These are phyloP conservation scores for Pisolithus marmoratus DNA, from an alignment of 768 basidiomycete species.

Conservation along the genomic window DNA sequence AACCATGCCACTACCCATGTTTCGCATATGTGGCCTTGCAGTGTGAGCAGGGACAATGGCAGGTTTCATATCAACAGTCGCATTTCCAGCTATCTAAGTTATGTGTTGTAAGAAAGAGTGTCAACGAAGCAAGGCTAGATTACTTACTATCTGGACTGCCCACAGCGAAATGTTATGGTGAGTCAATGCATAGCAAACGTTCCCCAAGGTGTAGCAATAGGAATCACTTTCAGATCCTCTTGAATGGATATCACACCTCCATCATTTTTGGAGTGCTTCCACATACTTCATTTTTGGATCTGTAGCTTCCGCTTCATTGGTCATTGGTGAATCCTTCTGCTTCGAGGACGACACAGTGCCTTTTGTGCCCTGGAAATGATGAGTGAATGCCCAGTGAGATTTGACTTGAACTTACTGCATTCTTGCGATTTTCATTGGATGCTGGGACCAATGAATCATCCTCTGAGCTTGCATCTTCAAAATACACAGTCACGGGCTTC, in stretches of 20 bases:
- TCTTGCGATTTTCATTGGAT: neutral
- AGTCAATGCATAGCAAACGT: neutral
- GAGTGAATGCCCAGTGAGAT: neutral
- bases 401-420: neutral
- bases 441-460: neutral
- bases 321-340: neutral
- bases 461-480: neutral
- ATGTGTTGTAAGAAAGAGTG: neutral
- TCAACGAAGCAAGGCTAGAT: neutral
- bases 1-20: no score
- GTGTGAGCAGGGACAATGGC: neutral
- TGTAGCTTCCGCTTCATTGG: neutral
- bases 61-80: neutral
- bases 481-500: neutral
- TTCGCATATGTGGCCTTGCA: neutral
- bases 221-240: neutral
- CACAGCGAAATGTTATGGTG: neutral
- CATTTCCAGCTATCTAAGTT: neutral
- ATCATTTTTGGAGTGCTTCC: neutral
- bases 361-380: neutral
- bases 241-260: neutral
- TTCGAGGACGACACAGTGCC: neutral
- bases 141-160: constrained; percentile 1
- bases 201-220: neutral
- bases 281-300: neutral